These are phyloP conservation scores for Chloranthus sessilifolius DNA, from an alignment of 164 flowering plant genomes.

Conservation along the genomic window DNA sequence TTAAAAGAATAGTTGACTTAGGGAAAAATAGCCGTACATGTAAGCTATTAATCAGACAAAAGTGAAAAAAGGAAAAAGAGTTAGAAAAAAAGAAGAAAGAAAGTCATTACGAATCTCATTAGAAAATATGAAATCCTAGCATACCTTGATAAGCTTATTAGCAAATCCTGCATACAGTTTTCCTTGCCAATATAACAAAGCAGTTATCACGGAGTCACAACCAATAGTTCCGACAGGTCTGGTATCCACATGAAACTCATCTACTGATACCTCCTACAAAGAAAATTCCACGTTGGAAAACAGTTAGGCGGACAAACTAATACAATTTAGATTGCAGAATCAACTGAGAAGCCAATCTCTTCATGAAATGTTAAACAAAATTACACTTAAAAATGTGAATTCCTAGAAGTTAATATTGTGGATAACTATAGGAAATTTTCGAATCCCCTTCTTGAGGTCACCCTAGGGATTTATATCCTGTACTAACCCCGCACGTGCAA, in stretches of 20 bases:
- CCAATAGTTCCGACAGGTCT: conserved; percentile 50
- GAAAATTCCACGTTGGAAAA: not conserved
- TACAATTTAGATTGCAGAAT: not conserved
- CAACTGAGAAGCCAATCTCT: not conserved
- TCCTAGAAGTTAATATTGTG: not conserved
- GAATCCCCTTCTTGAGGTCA: too few species aligned
- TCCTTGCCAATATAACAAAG: conserved; percentile 59
- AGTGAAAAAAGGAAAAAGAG: too few species aligned
- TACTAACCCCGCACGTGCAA: not conserved
- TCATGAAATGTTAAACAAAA: not conserved
- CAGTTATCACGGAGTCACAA: conserved; percentile 54
- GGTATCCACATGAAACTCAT: conserved; percentile 42
- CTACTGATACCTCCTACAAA: conserved; percentile 53
- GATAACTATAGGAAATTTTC: not conserved
- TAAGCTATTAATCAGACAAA: too few species aligned
- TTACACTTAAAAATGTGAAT: not conserved
- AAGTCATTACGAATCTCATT: too few species aligned
- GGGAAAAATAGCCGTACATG: too few species aligned
- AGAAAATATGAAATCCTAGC: too few species aligned
- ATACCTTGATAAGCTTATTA: conserved; percentile 66
- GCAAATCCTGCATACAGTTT: conserved; percentile 72
- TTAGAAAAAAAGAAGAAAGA: too few species aligned
- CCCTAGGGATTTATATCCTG: too few species aligned
- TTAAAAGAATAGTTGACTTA: too few species aligned
- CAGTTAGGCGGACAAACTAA: not conserved